These are phyloP conservation scores for Avena atlantica DNA, from an alignment of 176 grass and related monocot species.

Conservation along the genomic window DNA sequence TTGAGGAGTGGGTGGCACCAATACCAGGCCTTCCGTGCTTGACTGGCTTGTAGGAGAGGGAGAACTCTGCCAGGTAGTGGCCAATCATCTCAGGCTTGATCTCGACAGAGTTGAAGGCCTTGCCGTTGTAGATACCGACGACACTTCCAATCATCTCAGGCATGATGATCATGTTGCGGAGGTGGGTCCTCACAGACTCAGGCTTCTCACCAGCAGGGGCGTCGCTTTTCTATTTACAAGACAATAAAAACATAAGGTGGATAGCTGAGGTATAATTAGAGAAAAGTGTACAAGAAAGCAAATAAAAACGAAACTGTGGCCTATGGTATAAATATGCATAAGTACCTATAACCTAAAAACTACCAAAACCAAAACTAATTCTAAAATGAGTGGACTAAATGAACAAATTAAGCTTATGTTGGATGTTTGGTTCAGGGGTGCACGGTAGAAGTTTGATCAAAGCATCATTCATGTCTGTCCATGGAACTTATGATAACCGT, in stretches of 20 bases:
- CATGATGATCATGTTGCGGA: constrained; percentile 82
- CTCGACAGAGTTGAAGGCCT: constrained; percentile 76
- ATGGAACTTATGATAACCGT: background rate
- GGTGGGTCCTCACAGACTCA: constrained; percentile 73
- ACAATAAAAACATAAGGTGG: background rate
- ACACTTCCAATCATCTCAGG: constrained; percentile 82
- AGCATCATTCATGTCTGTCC: no score
- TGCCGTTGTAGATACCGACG: constrained; percentile 65
- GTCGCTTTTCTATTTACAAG: constrained; percentile 57
- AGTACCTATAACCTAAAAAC: background rate
- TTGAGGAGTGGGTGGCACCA: constrained; percentile 77
- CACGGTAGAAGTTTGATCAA: background rate
- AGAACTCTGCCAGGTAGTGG: constrained; percentile 79
- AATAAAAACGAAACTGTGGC: background rate
- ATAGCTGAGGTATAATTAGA: no score
- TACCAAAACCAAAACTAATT: background rate
- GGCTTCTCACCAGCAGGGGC: constrained; percentile 74
- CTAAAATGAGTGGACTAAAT: background rate
- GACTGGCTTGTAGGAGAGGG: constrained; percentile 82
- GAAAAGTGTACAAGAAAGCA: background rate
- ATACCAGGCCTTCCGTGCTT: constrained; percentile 88
- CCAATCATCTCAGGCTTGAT: constrained; percentile 89
- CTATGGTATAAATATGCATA: background rate
- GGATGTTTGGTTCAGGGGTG: background rate
- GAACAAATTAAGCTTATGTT: background rate